phyloP scores from a whole-genome alignment of 2,329 filamentous ascomycete genomes.

The Curvularia spicifera region DNA sequence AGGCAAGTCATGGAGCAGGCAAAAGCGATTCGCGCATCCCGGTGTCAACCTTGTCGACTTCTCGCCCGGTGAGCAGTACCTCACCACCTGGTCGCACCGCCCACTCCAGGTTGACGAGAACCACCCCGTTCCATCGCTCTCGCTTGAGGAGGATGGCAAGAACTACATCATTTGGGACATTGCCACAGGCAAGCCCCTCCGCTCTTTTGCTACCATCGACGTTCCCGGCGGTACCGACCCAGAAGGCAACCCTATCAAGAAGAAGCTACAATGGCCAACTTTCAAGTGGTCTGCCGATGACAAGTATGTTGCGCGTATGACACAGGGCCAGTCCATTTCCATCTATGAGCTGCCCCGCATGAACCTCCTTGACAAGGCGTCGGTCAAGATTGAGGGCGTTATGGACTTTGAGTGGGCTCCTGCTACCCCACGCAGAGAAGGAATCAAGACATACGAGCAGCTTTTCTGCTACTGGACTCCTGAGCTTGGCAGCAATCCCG shows the following conservation, averaged over 20 bases:
- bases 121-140: slow-evolving; percentile 75
- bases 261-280: slow-evolving; percentile 96
- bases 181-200: slow-evolving; percentile 83
- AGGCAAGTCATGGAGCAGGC: slow-evolving; percentile 83
- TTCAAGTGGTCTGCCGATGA: slow-evolving; percentile 99
- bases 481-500: slow-evolving; percentile 96
- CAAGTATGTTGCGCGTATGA: slow-evolving; percentile 93
- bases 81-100: slow-evolving; percentile 95
- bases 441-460: slow-evolving; percentile 91
- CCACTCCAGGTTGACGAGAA: slow-evolving; percentile 92
- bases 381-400: slow-evolving; percentile 94
- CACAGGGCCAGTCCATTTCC: slow-evolving; percentile 85
- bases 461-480: slow-evolving; percentile 99
- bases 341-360: slow-evolving; percentile 89
- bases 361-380: slow-evolving; percentile 87
- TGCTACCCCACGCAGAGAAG: slow-evolving; percentile 78
- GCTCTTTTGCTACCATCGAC: slow-evolving; percentile 92
- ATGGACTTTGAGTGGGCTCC: slow-evolving; percentile 99
- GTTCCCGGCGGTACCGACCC: slow-evolving; percentile 68
- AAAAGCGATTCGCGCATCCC: slow-evolving; percentile 92
- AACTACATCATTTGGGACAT: slow-evolving; percentile 99
- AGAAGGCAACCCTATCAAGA: slow-evolving; percentile 73
- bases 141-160: slow-evolving; percentile 92
- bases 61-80: slow-evolving; percentile 88
- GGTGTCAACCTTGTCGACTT: slow-evolving; percentile 96